Base-by-base conservation (phyloP, 495 filamentous ascomycete species). In the Talaromyces nanjingensis region DNA sequence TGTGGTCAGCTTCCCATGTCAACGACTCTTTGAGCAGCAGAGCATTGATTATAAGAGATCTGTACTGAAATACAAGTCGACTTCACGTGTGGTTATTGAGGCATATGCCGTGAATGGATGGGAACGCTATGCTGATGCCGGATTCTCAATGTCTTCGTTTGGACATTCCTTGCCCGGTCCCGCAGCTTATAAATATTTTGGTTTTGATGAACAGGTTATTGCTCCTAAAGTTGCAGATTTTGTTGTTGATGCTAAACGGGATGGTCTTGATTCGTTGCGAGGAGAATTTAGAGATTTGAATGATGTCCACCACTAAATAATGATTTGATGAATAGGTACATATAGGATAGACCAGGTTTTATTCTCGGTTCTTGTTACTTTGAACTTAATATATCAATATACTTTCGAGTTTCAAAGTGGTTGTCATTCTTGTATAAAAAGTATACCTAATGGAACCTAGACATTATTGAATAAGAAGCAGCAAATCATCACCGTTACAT, bases 101-200 rank as follows among this genome's bases (percentile, higher is more conserved):
- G 77, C 84, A 0, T 86, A 82, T 69, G 74, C 78, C 0, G 74
- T 75, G 0, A 83, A 82, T 59, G 83, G 84, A 14, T 86, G 83
- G 83, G 84, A 86, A 69, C 72, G 84, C 12, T 86, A 85, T 68
- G 83, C 84, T 1, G 75, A 84, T 74, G 83, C 83, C 2, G 77
- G 75, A 3, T 72, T 79, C 59, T 77, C 67, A 22, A 72, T 86
- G 66, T 76, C 67, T 18, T 69, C 74, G 0, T 86, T 84, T 65
- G 80, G 81, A 47, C 58, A 60, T 47, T 47, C 58, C 66, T 68
- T 85, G 62, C 84, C 84, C 7, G 79, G 81, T 0, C 75, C 77
- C 64, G 78, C 75, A 4, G 79, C 77, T 4, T 86, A 85, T 63
- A 76, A 79, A 66, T 79, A 74, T 65, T 85, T 86, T 67, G 81